Evolutionary conservation across 306 rosid species (phyloP), one percentile per base, ranked within the genome.

Genomic region (Pueraria montana): DNA sequence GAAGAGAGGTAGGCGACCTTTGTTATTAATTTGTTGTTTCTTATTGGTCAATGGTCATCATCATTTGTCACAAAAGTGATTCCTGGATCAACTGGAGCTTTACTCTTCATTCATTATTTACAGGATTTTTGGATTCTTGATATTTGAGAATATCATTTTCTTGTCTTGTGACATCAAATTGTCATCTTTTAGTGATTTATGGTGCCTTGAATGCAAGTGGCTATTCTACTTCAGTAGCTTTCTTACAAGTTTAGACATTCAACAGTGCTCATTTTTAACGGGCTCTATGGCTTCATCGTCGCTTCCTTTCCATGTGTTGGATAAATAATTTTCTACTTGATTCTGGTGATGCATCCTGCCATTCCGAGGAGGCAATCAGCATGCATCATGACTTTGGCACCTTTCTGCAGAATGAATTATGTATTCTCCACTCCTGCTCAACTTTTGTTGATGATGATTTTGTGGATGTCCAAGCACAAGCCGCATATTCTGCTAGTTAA

Each of bases 231-330:
- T 78, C 66, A 16, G 38, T 62, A 63, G 55, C 53, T 66, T 2
- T 74, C 42, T 24, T 56, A 52, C 40, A 30, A 9, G 14, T 64
- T 64, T 71, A 32, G 79, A 48, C 17, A 24, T 67, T 77, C 69
- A 32, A 45, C 40, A 34, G 4, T 82, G 42, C 40, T 34, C 40
- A 5, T 34, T 45, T 62, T 52, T 30, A 74, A 83, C 93, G 91
- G 99, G 94, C 93, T 75, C 73, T 93, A 53, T 96, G 99, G 99
- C 97, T 96, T 91, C 97, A 93, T 82, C 96, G 94, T 0, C 94
- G 96, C 82, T 92, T 96, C 86, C 93, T 93, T 74, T 89, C 96
- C 53, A 32, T 70, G 77, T 82, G 77, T 84, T 86, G 92, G 96
- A 85, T 90, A 74, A 89, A 89, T 81, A 83, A 86, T 65, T 80